A percentile compares a stretch with the other conserved stretches of the same genome.
phyloP scores from a whole-genome alignment of 805 yeast genomes.

The Osmozyma mogii region DNA sequence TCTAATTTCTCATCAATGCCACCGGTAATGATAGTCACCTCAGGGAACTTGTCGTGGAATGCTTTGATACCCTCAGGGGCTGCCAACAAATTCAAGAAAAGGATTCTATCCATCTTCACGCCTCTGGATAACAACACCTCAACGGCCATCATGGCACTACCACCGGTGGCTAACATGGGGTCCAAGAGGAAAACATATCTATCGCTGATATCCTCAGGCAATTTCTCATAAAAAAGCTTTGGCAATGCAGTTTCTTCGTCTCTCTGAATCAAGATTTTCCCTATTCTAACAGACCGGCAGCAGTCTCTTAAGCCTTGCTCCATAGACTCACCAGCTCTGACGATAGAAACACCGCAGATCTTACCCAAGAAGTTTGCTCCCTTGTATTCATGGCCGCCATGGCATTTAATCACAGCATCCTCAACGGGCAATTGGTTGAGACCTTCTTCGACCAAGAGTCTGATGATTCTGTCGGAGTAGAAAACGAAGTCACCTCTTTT shows the following conservation, averaged over 20 bases:
- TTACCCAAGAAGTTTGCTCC: conserved; percentile 85
- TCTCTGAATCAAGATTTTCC: conserved; percentile 93
- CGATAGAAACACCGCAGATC: conserved; percentile 96
- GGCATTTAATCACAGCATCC: conserved; percentile 58
- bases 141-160: conserved; percentile 95
- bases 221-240: conserved; percentile 83
- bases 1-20: conserved; percentile 83
- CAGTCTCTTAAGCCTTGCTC: conserved; percentile 97
- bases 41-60: conserved; percentile 73
- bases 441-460: conserved; percentile 92
- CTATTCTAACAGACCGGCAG: conserved; percentile 92
- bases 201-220: conserved; percentile 85
- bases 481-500: conserved; percentile 89
- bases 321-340: conserved; percentile 99
- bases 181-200: conserved; percentile 88
- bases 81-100: conserved; percentile 85
- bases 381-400: conserved; percentile 59
- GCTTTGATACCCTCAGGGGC: conserved; percentile 89
- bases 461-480: conserved; percentile 89
- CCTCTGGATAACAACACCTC: conserved; percentile 84
- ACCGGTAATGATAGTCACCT: conserved; percentile 86
- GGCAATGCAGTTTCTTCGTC: conserved; percentile 97
- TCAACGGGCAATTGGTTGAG: conserved; percentile 90
- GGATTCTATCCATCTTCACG: conserved; percentile 77
- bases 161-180: conserved; percentile 99